Conservation (phyloP, 768 basidiomycete genomes). For the Russula sp. region DNA sequence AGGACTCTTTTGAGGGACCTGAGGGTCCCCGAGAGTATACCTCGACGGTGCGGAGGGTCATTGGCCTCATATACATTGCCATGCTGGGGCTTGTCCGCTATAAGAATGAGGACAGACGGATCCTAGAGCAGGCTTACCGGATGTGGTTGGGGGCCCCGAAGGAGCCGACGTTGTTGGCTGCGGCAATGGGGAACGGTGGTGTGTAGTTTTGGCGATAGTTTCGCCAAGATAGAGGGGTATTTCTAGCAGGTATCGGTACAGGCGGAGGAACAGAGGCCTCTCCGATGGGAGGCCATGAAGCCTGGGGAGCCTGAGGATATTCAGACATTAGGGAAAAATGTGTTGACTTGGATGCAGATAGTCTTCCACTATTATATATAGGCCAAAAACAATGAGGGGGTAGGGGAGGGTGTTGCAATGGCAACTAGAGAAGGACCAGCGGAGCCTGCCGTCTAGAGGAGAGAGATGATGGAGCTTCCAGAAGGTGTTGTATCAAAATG, state of each 20-base stretch:
- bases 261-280: background rate
- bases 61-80: background rate
- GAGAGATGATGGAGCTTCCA: too few relatives aligned
- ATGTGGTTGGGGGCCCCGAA: background rate
- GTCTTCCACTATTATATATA: background rate
- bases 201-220: background rate
- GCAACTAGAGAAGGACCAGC: too few relatives aligned
- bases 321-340: slow-evolving; percentile 4
- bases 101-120: background rate
- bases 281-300: background rate
- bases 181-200: background rate
- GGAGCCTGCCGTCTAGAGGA: too few relatives aligned
- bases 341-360: background rate
- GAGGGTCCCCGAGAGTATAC: background rate
- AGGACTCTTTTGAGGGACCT: background rate
- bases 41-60: background rate
- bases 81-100: background rate
- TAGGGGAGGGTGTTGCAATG: too few relatives aligned
- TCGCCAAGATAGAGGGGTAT: background rate
- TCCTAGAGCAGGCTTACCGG: background rate
- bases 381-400: too few relatives aligned
- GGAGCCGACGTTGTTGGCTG: background rate
- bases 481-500: background rate
- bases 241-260: background rate
- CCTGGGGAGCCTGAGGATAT: background rate